These are phyloP conservation scores for Pleurotus cornucopiae DNA, from an alignment of 768 basidiomycete genomes.

Conservation along the genomic window DNA sequence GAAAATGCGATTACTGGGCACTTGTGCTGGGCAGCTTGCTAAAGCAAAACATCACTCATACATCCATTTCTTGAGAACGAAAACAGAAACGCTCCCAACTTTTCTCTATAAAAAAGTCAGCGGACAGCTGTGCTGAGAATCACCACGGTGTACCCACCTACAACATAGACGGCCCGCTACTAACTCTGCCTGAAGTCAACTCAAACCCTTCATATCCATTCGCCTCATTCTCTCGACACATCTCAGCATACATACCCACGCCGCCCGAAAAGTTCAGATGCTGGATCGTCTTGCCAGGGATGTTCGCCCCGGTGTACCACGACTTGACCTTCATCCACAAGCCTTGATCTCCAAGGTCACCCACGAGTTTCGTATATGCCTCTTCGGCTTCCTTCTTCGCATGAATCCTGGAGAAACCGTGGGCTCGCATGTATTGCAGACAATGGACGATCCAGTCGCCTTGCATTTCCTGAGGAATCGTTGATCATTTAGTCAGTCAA, in stretches of 20 bases:
- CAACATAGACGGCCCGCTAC: too few species aligned
- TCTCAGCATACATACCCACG: constrained; percentile 14
- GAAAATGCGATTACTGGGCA: too few species aligned
- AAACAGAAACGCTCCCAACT: too few species aligned
- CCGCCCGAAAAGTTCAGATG: constrained; percentile 21
- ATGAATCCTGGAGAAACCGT: constrained; percentile 11
- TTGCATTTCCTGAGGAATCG: constrained; percentile 17
- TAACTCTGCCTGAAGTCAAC: too few species aligned
- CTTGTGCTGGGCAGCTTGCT: too few species aligned
- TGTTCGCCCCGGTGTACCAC: constrained; percentile 22
- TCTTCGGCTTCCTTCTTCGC: constrained; percentile 11
- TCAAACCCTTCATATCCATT: constrained; percentile 9
- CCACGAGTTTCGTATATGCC: constrained; percentile 11
- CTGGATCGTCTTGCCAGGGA: constrained; percentile 19
- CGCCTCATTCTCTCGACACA: constrained; percentile 15
- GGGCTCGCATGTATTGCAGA: constrained; percentile 13
- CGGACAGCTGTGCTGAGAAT: too few species aligned
- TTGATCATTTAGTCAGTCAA: not conserved
- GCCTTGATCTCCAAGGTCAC: constrained; percentile 9
- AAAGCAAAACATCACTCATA: too few species aligned
- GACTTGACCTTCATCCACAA: constrained; percentile 19
- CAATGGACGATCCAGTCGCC: constrained; percentile 20
- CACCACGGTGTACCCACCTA: too few species aligned
- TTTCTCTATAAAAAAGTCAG: too few species aligned
- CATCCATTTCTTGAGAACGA: too few species aligned